These are phyloP conservation scores for Pyronema omphalodes DNA, from an alignment of 495 filamentous ascomycete species.

Conservation along the genomic window DNA sequence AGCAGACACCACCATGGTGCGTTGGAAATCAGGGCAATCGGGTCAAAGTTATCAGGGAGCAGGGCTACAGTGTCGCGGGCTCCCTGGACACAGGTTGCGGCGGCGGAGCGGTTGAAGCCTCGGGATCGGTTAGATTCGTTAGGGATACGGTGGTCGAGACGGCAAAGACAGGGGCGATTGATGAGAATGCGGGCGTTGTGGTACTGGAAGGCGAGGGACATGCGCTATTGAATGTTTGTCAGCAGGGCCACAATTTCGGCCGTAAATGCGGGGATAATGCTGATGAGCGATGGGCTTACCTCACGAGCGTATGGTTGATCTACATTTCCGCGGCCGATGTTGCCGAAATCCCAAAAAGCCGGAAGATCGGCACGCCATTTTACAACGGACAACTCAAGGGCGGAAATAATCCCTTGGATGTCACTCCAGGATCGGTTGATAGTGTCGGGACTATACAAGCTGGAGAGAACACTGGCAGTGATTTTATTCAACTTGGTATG, in stretches of 20 bases:
- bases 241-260: neutral
- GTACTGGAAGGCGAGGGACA: constrained; percentile 36
- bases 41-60: constrained; percentile 27
- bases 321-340: constrained; percentile 1
- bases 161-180: constrained; percentile 42
- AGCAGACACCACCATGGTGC: constrained; percentile 46
- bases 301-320: constrained; percentile 20
- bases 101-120: constrained; percentile 34
- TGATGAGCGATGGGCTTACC: constrained; percentile 2
- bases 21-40: constrained; percentile 29
- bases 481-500: constrained; percentile 26
- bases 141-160: constrained; percentile 30
- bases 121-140: constrained; percentile 29
- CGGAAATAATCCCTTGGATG: constrained; percentile 38
- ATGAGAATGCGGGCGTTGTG: constrained; percentile 42
- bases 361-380: constrained; percentile 38
- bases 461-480: constrained; percentile 35
- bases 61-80: constrained; percentile 37
- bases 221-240: constrained; percentile 23
- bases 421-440: constrained; percentile 38
- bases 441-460: constrained; percentile 40
- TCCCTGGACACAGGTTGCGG: constrained; percentile 38
- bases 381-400: constrained; percentile 34
- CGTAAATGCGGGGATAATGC: neutral
- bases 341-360: constrained; percentile 31